Conservation (phyloP, 2,329 filamentous ascomycete species). For the Metarhizium brunneum region DNA sequence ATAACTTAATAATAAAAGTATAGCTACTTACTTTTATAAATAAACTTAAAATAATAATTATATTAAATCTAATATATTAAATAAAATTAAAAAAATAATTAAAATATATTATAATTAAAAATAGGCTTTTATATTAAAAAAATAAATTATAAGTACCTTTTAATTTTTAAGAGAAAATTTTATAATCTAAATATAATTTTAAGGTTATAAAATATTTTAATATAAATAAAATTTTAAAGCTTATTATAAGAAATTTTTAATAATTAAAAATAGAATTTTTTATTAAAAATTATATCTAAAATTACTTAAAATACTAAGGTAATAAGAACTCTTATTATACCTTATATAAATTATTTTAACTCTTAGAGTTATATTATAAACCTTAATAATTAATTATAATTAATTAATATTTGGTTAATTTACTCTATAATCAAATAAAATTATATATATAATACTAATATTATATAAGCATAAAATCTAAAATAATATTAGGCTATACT, state of each 20-base stretch:
- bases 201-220: neutral
- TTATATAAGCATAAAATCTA: no score
- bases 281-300: neutral
- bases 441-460: no score
- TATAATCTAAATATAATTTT: neutral
- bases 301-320: neutral
- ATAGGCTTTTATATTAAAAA: neutral
- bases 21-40: neutral
- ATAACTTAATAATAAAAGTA: neutral
- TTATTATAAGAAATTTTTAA: neutral
- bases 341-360: neutral
- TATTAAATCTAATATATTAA: neutral
- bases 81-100: neutral
- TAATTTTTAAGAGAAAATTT: neutral
- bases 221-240: neutral
- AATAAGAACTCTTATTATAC: neutral
- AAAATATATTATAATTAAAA: neutral
- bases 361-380: neutral
- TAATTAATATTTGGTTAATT: no score
- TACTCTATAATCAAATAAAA: no score
- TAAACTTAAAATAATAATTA: neutral
- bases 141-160: neutral
- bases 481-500: no score
- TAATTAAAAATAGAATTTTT: neutral
- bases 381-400: neutral